phyloP scores from a whole-genome alignment of 805 yeast species.

The Phaffomyces opuntiae region DNA sequence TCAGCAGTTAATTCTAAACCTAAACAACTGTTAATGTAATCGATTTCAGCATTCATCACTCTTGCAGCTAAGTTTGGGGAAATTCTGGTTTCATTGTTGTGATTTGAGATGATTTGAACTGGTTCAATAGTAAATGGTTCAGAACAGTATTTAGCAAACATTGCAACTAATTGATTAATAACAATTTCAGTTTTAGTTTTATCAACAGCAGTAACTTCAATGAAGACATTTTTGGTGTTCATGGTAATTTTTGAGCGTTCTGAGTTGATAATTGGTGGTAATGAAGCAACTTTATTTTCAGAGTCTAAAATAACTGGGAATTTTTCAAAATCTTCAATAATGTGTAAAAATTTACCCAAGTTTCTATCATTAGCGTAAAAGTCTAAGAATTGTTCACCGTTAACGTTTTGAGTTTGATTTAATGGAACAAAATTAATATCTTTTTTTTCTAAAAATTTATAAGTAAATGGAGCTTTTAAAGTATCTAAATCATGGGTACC shows the following conservation, averaged over 20 bases:
- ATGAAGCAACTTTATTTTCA: slow-evolving; percentile 69
- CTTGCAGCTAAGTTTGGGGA: slow-evolving; percentile 71
- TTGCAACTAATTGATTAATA: slow-evolving; percentile 84
- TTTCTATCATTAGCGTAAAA: slow-evolving; percentile 89
- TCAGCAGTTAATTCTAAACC: slow-evolving; percentile 71
- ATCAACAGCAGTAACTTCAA: slow-evolving; percentile 94
- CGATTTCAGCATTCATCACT: slow-evolving; percentile 62
- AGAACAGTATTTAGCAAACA: slow-evolving; percentile 86
- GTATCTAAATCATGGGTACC: slow-evolving; percentile 95
- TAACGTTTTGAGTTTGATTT: slow-evolving; percentile 61
- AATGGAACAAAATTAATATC: slow-evolving; percentile 72
- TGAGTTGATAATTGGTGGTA: slow-evolving; percentile 97
- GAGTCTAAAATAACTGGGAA: slow-evolving; percentile 86
- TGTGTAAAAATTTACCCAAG: slow-evolving; percentile 80
- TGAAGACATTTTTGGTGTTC: slow-evolving; percentile 79
- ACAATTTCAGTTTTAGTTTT: slow-evolving; percentile 91
- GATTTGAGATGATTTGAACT: slow-evolving; percentile 74
- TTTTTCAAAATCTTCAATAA: slow-evolving; percentile 81
- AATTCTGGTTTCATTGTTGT: slow-evolving; percentile 66
- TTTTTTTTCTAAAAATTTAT: slow-evolving; percentile 75
- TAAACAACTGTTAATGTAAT: slow-evolving; percentile 85
- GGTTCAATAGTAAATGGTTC: slow-evolving; percentile 87
- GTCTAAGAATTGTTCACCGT: slow-evolving; percentile 76
- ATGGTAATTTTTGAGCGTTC: slow-evolving; percentile 82
- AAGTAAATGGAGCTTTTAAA: slow-evolving; percentile 74